phyloP scores from a whole-genome alignment of 2,329 filamentous ascomycete species.

The Zasmidium cellare region DNA sequence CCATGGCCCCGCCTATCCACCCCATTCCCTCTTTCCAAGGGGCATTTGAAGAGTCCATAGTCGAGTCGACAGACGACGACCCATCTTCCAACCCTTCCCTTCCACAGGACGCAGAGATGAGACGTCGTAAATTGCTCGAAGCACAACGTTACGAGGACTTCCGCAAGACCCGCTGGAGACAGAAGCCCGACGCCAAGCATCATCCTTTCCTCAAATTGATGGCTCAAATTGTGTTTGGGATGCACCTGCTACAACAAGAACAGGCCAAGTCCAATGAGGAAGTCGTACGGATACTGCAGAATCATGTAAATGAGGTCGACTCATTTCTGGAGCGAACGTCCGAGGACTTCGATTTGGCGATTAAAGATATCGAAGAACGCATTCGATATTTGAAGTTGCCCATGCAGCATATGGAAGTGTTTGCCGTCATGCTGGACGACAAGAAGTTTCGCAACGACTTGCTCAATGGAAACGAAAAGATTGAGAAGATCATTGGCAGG shows the following conservation, averaged over 20 bases:
- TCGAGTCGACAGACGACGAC: slow-evolving; percentile 61
- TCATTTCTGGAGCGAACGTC: slow-evolving; percentile 82
- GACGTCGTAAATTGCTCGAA: slow-evolving; percentile 68
- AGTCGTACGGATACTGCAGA: slow-evolving; percentile 84
- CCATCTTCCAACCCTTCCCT: slow-evolving; percentile 37
- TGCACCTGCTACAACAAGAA: slow-evolving; percentile 80
- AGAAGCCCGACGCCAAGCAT: slow-evolving; percentile 71
- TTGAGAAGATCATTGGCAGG: slow-evolving; percentile 82
- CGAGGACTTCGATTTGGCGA: slow-evolving; percentile 79
- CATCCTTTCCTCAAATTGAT: slow-evolving; percentile 89
- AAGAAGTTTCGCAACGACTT: slow-evolving; percentile 79
- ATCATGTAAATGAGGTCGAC: slow-evolving; percentile 91
- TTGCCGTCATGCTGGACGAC: slow-evolving; percentile 86
- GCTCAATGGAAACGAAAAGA: slow-evolving; percentile 82
- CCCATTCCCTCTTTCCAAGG: slow-evolving; percentile 75
- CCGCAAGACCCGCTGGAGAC: slow-evolving; percentile 70
- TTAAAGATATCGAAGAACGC: slow-evolving; percentile 75
- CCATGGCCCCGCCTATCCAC: slow-evolving; percentile 56
- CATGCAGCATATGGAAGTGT: slow-evolving; percentile 77
- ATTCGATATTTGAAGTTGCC: slow-evolving; percentile 79
- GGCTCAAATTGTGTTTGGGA: slow-evolving; percentile 89
- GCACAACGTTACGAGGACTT: slow-evolving; percentile 68
- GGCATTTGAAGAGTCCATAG: slow-evolving; percentile 79
- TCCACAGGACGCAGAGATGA: slow-evolving; percentile 54
- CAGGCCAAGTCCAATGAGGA: slow-evolving; percentile 86